These are phyloP conservation scores for Talaromyces piceae DNA, from an alignment of 2,329 filamentous ascomycete genomes.

Conservation along the genomic window DNA sequence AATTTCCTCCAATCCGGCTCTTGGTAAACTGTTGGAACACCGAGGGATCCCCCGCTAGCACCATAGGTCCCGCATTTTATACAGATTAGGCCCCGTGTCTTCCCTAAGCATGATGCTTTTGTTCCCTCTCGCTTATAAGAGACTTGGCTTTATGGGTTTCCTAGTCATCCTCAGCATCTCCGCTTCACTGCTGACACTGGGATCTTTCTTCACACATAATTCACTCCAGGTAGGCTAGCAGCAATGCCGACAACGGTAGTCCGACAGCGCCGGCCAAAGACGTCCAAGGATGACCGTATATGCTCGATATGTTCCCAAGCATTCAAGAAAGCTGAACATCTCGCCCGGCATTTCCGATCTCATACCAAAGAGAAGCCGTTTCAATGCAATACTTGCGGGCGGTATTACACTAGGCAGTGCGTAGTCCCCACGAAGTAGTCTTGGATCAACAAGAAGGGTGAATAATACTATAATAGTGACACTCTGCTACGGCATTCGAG, in stretches of 20 bases:
- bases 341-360: conserved; percentile 23
- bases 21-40: not conserved
- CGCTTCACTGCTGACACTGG: not conserved
- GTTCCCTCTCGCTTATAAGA: not conserved
- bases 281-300: not conserved
- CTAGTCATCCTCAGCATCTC: not conserved
- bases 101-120: not conserved
- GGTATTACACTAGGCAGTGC: conserved; percentile 21
- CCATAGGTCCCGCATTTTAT: not conserved
- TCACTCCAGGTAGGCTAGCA: not conserved
- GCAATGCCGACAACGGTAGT: not conserved
- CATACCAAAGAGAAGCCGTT: conserved; percentile 29
- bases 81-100: not conserved
- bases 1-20: too few relatives aligned
- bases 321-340: conserved; percentile 25
- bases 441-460: not conserved
- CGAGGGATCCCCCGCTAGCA: not conserved
- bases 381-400: conserved; percentile 17
- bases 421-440: conserved; percentile 1
- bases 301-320: not conserved
- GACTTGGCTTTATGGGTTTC: not conserved
- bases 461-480: not conserved
- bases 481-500: not conserved
- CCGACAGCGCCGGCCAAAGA: not conserved
- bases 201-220: not conserved